These are phyloP conservation scores for Plasmodium fragile DNA, from an alignment of 169 alveolate genomes.

Conservation along the genomic window DNA sequence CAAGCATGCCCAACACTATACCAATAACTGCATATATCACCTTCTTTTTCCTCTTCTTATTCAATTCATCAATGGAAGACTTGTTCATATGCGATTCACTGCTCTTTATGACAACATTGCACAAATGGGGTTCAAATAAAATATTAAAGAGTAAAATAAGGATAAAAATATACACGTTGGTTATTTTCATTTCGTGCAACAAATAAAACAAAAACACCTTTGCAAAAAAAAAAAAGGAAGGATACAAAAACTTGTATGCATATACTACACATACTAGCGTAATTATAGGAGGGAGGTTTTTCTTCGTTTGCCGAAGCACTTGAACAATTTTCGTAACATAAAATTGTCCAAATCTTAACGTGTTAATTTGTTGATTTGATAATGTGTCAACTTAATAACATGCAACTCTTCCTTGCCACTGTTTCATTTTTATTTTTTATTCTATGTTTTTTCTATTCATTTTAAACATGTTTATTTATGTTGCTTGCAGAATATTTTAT, in stretches of 20 bases:
- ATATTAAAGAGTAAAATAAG: constrained; percentile 1
- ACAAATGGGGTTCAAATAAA: neutral
- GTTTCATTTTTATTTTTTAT: neutral
- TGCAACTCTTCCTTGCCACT: neutral
- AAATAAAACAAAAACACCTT: neutral
- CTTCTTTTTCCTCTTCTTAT: neutral
- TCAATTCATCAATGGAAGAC: neutral
- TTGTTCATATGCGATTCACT: neutral
- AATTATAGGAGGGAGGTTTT: neutral
- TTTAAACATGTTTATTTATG: neutral
- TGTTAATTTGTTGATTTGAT: neutral
- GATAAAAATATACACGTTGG: neutral
- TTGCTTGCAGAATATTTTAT: neutral
- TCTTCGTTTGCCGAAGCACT: neutral
- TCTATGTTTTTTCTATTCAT: neutral
- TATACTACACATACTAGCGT: neutral
- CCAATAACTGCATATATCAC: neutral
- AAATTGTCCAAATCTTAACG: neutral
- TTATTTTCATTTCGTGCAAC: neutral
- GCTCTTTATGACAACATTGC: neutral
- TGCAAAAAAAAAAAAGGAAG: neutral
- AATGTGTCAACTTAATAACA: neutral
- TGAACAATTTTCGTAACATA: neutral
- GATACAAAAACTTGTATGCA: neutral
- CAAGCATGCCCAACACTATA: neutral